phyloP scores from a whole-genome alignment of 345 rosid genomes.

The Chamaenerion angustifolium region DNA sequence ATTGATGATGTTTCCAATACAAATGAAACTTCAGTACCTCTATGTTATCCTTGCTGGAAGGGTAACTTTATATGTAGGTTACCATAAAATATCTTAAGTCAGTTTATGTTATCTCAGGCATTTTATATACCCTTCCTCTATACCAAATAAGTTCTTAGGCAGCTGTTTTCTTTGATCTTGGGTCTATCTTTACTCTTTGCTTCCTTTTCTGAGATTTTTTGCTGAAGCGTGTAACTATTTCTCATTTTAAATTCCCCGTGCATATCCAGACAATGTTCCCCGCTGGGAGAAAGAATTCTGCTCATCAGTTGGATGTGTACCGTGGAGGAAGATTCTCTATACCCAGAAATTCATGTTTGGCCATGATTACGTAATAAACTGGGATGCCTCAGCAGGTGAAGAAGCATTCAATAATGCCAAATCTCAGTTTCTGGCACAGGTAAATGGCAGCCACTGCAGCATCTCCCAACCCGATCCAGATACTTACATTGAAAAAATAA shows the following conservation, averaged over 20 bases:
- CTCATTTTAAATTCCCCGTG: slow-evolving; percentile 1
- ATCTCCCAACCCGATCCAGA: slow-evolving; percentile 55
- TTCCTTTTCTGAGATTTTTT: neutral
- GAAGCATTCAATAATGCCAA: slow-evolving; percentile 70
- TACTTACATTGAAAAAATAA: slow-evolving; percentile 35
- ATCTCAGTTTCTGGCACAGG: slow-evolving; percentile 52
- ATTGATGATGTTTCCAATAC: no score
- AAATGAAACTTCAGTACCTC: no score
- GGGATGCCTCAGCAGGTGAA: slow-evolving; percentile 74
- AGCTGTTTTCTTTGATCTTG: no score
- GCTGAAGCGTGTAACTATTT: neutral
- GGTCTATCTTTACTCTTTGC: no score
- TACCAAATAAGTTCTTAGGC: no score
- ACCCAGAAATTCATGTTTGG: slow-evolving; percentile 28
- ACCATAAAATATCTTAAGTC: no score
- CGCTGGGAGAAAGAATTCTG: slow-evolving; percentile 74
- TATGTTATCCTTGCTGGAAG: no score
- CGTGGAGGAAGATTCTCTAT: slow-evolving; percentile 58
- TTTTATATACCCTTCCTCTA: no score
- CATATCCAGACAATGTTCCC: slow-evolving; percentile 43
- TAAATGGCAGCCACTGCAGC: slow-evolving; percentile 36
- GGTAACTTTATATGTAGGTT: no score
- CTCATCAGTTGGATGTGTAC: slow-evolving; percentile 42
- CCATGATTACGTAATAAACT: slow-evolving; percentile 32
- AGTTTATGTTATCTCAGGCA: no score